Percentiles rank a stretch among this genome's conserved stretches.
These are phyloP conservation scores for Fusarium xyrophilum DNA, from an alignment of 2,329 filamentous ascomycete genomes.

Conservation along the genomic window DNA sequence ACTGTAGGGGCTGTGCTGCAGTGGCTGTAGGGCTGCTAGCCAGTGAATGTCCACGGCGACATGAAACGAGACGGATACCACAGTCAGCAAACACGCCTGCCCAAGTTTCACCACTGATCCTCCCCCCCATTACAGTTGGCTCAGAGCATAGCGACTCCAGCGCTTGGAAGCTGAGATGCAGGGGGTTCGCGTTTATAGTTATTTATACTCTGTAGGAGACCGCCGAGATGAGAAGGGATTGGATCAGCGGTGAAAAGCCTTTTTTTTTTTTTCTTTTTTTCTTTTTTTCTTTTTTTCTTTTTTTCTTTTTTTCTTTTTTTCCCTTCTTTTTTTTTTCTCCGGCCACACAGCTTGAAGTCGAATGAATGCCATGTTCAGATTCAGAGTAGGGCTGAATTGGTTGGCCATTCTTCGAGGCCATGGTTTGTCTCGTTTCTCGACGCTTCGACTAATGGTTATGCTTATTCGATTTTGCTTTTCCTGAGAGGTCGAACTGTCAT, in stretches of 20 bases:
- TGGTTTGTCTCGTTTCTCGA: not conserved
- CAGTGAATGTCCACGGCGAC: constrained; percentile 6
- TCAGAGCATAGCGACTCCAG: not conserved
- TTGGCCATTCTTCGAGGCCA: constrained; percentile 42
- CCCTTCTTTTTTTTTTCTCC: no score
- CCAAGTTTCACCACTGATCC: constrained; percentile 15
- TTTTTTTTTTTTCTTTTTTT: not conserved
- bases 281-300: no score
- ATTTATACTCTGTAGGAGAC: no score
- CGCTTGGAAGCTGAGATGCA: constrained; percentile 7
- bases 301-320: no score
- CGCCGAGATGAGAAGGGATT: constrained; percentile 19
- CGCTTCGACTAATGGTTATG: not conserved
- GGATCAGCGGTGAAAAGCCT: not conserved
- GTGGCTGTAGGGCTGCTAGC: constrained; percentile 12
- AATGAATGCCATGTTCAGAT: not conserved
- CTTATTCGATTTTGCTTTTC: not conserved
- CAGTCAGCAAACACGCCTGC: constrained; percentile 1
- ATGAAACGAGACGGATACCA: constrained; percentile 23
- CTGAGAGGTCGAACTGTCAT: not conserved
- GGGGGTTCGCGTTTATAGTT: constrained; percentile 24
- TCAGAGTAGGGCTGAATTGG: constrained; percentile 16
- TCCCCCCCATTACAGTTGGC: not conserved
- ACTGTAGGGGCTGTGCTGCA: constrained; percentile 19
- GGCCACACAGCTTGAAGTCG: not conserved